phyloP scores from a whole-genome alignment of 1,284 basidiomycete species.

The Melanopsichium pennsylvanicum region DNA sequence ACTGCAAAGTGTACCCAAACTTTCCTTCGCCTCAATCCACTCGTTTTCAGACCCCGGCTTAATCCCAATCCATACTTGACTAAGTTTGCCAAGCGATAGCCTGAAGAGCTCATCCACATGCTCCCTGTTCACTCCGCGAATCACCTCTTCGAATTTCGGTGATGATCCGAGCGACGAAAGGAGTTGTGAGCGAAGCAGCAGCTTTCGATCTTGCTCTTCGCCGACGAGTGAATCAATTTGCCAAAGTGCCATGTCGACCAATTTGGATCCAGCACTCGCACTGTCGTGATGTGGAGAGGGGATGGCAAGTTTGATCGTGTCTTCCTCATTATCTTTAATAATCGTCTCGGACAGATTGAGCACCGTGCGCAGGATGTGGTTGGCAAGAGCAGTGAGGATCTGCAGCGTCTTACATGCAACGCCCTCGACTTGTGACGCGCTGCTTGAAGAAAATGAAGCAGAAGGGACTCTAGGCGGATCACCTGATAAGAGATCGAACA shows the following conservation, averaged over 20 bases:
- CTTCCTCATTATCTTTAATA: slow-evolving; percentile 24
- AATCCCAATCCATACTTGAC: slow-evolving; percentile 18
- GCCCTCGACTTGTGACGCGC: slow-evolving; percentile 1
- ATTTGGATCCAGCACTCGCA: background rate
- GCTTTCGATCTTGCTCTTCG: slow-evolving; percentile 8
- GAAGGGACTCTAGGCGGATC: no score
- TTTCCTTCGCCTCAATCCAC: slow-evolving; percentile 2
- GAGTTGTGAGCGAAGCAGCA: slow-evolving; percentile 15
- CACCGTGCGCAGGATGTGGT: slow-evolving; percentile 27
- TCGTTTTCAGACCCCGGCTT: background rate
- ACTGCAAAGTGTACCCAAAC: slow-evolving; percentile 5
- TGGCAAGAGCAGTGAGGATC: slow-evolving; percentile 34
- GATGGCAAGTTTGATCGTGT: slow-evolving; percentile 8
- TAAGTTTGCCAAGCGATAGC: slow-evolving; percentile 13
- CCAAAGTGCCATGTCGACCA: slow-evolving; percentile 20
- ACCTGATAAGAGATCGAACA: slow-evolving; percentile 15
- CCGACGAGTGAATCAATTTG: slow-evolving; percentile 23
- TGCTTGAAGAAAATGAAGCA: background rate
- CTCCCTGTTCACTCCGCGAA: slow-evolving; percentile 1
- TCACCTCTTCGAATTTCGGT: background rate
- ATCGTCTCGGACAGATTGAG: slow-evolving; percentile 30
- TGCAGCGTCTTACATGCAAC: slow-evolving; percentile 19
- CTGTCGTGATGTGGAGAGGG: background rate
- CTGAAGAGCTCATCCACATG: slow-evolving; percentile 22
- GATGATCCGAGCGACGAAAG: slow-evolving; percentile 1